Evolutionary conservation across 352 stramenopile genomes (phyloP).

Genomic region (Globisporangium nodosum): DNA sequence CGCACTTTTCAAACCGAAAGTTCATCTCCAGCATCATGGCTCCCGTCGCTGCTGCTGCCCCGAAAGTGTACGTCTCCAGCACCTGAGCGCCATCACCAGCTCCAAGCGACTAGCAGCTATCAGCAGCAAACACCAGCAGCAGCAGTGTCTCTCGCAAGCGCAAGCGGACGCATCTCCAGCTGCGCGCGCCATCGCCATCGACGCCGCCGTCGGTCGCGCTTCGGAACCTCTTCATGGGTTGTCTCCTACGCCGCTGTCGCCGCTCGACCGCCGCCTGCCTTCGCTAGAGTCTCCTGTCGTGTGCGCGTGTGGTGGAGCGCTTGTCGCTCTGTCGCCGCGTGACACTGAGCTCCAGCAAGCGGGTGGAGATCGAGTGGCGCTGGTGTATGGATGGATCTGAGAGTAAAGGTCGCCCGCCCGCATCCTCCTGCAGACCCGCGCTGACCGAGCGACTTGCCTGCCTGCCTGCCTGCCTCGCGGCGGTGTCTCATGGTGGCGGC

Average conservation of each 20-base stretch:
- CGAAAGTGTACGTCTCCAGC: constrained; percentile 70
- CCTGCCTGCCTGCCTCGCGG: background rate
- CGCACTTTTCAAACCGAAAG: constrained; percentile 89
- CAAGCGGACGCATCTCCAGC: background rate
- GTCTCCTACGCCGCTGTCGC: constrained; percentile 29
- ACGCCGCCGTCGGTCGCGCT: constrained; percentile 2
- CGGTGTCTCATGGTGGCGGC: background rate
- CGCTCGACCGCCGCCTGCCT: background rate
- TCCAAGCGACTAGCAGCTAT: background rate
- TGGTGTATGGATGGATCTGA: constrained; percentile 72
- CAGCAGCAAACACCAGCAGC: too few relatives aligned
- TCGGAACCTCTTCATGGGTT: constrained; percentile 31
- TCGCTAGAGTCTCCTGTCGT: background rate
- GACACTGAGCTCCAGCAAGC: background rate
- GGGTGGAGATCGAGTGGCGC: background rate
- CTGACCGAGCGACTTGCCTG: background rate
- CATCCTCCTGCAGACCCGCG: background rate
- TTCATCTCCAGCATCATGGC: constrained; percentile 71
- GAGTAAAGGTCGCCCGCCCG: constrained; percentile 58
- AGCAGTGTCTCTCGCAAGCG: too few relatives aligned
- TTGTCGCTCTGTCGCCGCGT: too few relatives aligned
- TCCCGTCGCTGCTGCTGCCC: constrained; percentile 45
- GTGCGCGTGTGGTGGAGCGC: too few relatives aligned
- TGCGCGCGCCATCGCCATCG: background rate
- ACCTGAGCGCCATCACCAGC: background rate